Conservation (phyloP, 2,329 filamentous ascomycete genomes). For the Ascochyta pisi region DNA sequence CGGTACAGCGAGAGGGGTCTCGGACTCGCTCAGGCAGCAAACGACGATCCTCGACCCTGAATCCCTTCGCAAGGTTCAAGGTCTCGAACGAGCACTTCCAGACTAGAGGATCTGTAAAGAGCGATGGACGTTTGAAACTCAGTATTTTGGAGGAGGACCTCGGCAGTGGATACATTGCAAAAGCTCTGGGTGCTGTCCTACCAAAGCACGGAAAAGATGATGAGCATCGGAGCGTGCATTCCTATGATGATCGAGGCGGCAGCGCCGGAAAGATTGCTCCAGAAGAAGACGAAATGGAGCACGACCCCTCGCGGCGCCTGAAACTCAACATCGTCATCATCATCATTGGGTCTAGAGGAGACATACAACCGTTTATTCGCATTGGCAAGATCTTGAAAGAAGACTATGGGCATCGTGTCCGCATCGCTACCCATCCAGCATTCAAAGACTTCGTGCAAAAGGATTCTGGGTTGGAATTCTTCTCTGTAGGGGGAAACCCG, state of each 20-base stretch:
- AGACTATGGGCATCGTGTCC: constrained; percentile 74
- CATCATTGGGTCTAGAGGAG: constrained; percentile 81
- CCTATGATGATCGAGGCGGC: constrained; percentile 15
- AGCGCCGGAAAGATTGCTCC: constrained; percentile 35
- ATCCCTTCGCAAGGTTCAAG: constrained; percentile 61
- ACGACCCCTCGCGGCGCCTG: constrained; percentile 49
- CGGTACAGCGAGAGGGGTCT: constrained; percentile 14
- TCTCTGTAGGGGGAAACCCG: constrained; percentile 79
- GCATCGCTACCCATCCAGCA: constrained; percentile 78
- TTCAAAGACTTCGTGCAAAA: constrained; percentile 79
- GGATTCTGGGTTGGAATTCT: constrained; percentile 78
- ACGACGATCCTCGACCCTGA: constrained; percentile 19
- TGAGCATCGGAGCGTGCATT: constrained; percentile 40
- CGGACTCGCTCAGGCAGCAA: background rate
- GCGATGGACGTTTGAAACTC: constrained; percentile 74
- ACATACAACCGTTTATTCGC: constrained; percentile 80
- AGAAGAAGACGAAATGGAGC: constrained; percentile 45
- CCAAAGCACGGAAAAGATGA: constrained; percentile 59
- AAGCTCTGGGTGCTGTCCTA: constrained; percentile 71
- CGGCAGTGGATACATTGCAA: constrained; percentile 74
- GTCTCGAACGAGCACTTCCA: constrained; percentile 70
- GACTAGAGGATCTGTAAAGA: constrained; percentile 70
- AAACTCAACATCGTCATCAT: constrained; percentile 80
- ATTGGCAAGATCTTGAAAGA: constrained; percentile 76
- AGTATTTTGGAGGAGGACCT: constrained; percentile 71